Evolutionary conservation across 805 yeast species (phyloP).

Genomic region (Myxozyma nipponensis): DNA sequence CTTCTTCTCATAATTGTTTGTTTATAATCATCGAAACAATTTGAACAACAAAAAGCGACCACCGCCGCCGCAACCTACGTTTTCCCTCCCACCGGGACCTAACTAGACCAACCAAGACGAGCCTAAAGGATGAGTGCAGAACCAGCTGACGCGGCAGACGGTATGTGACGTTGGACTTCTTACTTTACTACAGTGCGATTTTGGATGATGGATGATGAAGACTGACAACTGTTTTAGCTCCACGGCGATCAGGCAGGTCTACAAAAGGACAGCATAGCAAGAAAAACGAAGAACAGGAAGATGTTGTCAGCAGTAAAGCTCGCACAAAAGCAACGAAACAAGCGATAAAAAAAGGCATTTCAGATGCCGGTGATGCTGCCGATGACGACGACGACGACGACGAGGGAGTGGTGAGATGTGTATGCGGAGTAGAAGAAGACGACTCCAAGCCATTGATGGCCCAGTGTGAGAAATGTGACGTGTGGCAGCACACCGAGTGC

Average conservation of each 20-base stretch:
- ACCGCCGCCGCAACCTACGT: no score
- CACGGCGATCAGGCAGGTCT: slow-evolving; percentile 42
- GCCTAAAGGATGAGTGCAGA: slow-evolving; percentile 1
- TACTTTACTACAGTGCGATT: background rate
- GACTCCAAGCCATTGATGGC: slow-evolving; percentile 51
- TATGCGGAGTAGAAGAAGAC: slow-evolving; percentile 35
- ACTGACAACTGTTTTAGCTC: slow-evolving; percentile 16
- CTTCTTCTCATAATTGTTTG: no score
- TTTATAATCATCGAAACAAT: no score
- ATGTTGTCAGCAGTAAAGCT: slow-evolving; percentile 5
- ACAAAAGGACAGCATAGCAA: slow-evolving; percentile 39
- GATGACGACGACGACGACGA: slow-evolving; percentile 23
- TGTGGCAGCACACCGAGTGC: slow-evolving; percentile 70
- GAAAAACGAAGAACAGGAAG: slow-evolving; percentile 21
- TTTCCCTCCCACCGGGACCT: no score
- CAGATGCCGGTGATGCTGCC: slow-evolving; percentile 5
- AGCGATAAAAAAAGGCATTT: background rate
- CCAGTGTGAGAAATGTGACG: slow-evolving; percentile 58
- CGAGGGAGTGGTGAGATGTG: slow-evolving; percentile 31
- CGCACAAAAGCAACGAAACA: slow-evolving; percentile 1
- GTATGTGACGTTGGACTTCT: no score
- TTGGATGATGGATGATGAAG: background rate
- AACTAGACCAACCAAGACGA: no score
- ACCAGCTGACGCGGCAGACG: background rate
- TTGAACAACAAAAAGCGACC: no score